phyloP scores from a whole-genome alignment of 225 moss, liverwort and hornwort genomes.

The Polytrichum commune region DNA sequence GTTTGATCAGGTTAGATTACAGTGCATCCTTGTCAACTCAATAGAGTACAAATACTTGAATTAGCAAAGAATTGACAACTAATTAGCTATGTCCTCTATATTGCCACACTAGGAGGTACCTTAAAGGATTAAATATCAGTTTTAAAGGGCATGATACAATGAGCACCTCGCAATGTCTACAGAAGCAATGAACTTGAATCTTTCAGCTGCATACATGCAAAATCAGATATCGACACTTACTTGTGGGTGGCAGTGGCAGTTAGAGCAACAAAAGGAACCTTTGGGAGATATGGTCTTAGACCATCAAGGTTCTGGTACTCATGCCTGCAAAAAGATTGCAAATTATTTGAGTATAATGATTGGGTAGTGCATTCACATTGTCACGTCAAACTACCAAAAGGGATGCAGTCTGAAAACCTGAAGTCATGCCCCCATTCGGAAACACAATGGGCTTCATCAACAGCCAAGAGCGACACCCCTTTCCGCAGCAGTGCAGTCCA shows the following conservation, averaged over 20 bases:
- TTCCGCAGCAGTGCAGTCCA: conserved; percentile 70
- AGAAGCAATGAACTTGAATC: neutral
- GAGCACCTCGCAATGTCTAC: neutral
- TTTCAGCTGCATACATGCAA: neutral
- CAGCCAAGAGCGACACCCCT: conserved; percentile 86
- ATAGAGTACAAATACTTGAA: too few species aligned
- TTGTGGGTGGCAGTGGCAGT: conserved; percentile 85
- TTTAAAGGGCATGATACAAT: neutral
- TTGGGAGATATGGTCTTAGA: conserved; percentile 69
- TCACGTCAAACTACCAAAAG: neutral
- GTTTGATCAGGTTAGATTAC: too few species aligned
- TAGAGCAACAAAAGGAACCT: conserved; percentile 84
- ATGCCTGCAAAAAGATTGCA: conserved; percentile 34
- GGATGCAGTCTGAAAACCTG: conserved; percentile 38
- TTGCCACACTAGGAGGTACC: too few species aligned
- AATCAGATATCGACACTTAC: conserved; percentile 32
- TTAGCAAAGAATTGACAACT: too few species aligned
- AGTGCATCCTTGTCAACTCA: too few species aligned
- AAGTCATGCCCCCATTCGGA: conserved; percentile 99
- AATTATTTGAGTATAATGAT: conserved; percentile 13
- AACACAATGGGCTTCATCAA: conserved; percentile 97
- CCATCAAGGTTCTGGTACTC: conserved; percentile 72
- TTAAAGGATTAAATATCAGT: too few species aligned
- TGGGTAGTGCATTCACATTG: neutral
- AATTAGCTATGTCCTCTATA: too few species aligned